A percentile compares a stretch with the other conserved stretches of the same genome.
Evolutionary conservation across 805 yeast species (phyloP).

Genomic region (Kazachstania africana): DNA sequence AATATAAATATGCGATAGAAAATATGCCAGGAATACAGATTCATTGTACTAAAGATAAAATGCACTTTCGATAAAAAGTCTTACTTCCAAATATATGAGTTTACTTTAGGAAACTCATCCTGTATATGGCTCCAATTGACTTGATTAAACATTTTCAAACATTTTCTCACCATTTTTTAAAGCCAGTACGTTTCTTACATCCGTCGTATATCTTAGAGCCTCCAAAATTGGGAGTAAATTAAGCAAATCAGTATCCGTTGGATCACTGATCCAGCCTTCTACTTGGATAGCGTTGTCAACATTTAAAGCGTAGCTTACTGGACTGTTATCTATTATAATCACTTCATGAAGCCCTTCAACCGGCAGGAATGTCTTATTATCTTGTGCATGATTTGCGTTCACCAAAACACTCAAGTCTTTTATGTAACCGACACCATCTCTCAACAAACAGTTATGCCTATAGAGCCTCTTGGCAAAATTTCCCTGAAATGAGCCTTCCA

Average conservation of each 20-base stretch:
- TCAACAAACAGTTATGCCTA: slow-evolving; percentile 65
- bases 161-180: slow-evolving; percentile 48
- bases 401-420: slow-evolving; percentile 40
- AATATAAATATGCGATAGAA: too few relatives aligned
- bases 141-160: too few relatives aligned
- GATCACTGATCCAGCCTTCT: slow-evolving; percentile 97
- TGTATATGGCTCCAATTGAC: too few relatives aligned
- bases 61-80: too few relatives aligned
- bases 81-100: too few relatives aligned
- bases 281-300: slow-evolving; percentile 83
- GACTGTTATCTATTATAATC: slow-evolving; percentile 84
- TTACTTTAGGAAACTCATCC: too few relatives aligned
- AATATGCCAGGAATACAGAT: too few relatives aligned
- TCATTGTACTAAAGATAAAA: too few relatives aligned
- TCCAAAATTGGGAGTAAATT: slow-evolving; percentile 61
- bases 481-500: slow-evolving; percentile 49
- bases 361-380: slow-evolving; percentile 13
- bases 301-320: slow-evolving; percentile 74
- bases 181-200: slow-evolving; percentile 69
- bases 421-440: slow-evolving; percentile 77
- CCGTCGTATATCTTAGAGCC: slow-evolving; percentile 60
- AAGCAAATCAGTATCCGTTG: slow-evolving; percentile 75
- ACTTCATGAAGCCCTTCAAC: slow-evolving; percentile 40
- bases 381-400: neutral
- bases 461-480: slow-evolving; percentile 54